phyloP scores from a whole-genome alignment of 2,329 filamentous ascomycete species.

The Phialocephala sp. region DNA sequence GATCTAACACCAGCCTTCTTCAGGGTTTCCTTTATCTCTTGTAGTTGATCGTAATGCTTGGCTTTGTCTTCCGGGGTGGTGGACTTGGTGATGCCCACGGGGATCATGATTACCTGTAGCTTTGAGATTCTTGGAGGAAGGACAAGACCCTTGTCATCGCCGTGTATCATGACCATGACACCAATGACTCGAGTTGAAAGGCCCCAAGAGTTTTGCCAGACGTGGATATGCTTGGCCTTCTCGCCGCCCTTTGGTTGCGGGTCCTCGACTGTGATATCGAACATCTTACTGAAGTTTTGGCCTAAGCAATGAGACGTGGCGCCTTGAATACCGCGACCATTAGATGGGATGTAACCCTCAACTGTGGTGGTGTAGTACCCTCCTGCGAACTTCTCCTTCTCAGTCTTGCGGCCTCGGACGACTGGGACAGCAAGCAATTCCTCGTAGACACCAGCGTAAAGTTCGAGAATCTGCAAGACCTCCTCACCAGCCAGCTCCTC shows the following conservation, averaged over 20 bases:
- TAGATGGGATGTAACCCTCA: slow-evolving; percentile 95
- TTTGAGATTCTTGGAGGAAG: slow-evolving; percentile 90
- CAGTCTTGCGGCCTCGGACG: slow-evolving; percentile 90
- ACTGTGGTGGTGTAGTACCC: slow-evolving; percentile 96
- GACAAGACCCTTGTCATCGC: slow-evolving; percentile 93
- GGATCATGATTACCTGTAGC: slow-evolving; percentile 84
- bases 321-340: slow-evolving; percentile 95
- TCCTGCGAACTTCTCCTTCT: slow-evolving; percentile 97
- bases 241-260: slow-evolving; percentile 73
- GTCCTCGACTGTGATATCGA: slow-evolving; percentile 96
- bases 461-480: slow-evolving; percentile 90
- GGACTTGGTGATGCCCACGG: slow-evolving; percentile 91
- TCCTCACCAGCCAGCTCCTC: slow-evolving; percentile 82
- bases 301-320: slow-evolving; percentile 89
- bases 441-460: slow-evolving; percentile 91
- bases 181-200: slow-evolving; percentile 96
- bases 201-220: slow-evolving; percentile 99
- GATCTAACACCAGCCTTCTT: slow-evolving; percentile 76
- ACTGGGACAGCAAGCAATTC: slow-evolving; percentile 93
- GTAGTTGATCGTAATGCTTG: slow-evolving; percentile 76
- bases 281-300: slow-evolving; percentile 99
- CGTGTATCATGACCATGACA: slow-evolving; percentile 98
- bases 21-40: slow-evolving; percentile 71
- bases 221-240: slow-evolving; percentile 79
- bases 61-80: slow-evolving; percentile 79